Base-by-base conservation (phyloP, 108 stramenopile species). In the Cyclotella distinguenda region DNA sequence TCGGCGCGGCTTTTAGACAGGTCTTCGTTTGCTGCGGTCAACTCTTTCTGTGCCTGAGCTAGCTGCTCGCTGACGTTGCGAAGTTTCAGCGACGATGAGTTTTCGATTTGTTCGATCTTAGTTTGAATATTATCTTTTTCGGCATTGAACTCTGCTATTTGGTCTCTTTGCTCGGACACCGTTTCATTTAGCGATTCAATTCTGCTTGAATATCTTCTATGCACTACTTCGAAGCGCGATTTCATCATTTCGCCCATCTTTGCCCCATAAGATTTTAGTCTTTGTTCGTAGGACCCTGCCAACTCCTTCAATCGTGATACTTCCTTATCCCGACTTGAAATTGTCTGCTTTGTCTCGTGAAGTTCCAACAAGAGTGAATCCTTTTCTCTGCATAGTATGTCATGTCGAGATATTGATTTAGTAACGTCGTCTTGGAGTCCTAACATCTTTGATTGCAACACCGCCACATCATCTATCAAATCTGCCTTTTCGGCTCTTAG, bases 191-290 rank as follows among this genome's bases (percentile, higher is more conserved):
- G 47, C 5, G 60, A 46, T 47, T 40, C 70, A 33, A 71, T 31
- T 4, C 63, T 61, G 11, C 45, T 43, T 5, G 43, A 19, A 30
- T 70, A 62, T 18, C 60, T 48, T 63, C 28, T 27, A 53, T 69
- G 51, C 22, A 77, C 28, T 22, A 26, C 53, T 23, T 64, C 58
- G 23, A 77, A 35, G 6, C 56, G 67, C n/a, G 56, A 10, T 40
- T 69, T 69, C 76, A 77, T 77, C 25, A 68, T 46, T 26, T 69
- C 63, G 26, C 50, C 53, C 16, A 64, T 68, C 49, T 69, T 68
- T 28, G 42, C 34, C 44, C 59, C 54, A 47, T 65, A 44, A 4
- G 57, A 40, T 15, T 47, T 51, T 32, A 77, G 64, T 23, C 68
- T 60, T 22, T 68, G 51, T 27, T 51, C 48, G 32, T 23, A 64